A percentile compares a stretch with the other conserved stretches of the same genome.
Evolutionary conservation across 306 rosid species (phyloP).

Genomic region (Prunus kanzakura): DNA sequence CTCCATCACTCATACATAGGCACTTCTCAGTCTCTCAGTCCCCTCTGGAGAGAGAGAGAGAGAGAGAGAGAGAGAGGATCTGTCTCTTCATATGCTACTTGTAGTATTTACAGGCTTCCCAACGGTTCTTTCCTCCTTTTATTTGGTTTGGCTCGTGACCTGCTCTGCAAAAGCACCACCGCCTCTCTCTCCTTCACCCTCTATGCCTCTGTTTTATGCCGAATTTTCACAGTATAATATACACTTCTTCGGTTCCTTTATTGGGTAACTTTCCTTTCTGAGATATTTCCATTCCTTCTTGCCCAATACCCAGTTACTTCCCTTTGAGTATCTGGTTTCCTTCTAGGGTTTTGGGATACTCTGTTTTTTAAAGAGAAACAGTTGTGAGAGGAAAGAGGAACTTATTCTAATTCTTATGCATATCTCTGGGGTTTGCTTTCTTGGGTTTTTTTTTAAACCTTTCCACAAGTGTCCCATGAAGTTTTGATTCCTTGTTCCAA

Average conservation of each 20-base stretch:
- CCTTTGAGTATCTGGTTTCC: conserved; percentile 4
- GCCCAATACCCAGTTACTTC: conserved; percentile 4
- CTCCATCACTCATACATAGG: conserved; percentile 13
- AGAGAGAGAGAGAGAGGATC: background rate
- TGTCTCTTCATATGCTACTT: conserved; percentile 17
- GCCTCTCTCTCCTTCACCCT: background rate
- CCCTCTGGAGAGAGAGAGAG: background rate
- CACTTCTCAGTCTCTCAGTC: conserved; percentile 2
- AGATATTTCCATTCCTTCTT: conserved; percentile 11
- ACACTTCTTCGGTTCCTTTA: conserved; percentile 12
- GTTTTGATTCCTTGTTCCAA: background rate
- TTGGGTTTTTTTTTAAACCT: background rate
- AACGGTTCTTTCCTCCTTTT: conserved; percentile 41
- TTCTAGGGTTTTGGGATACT: conserved; percentile 24
- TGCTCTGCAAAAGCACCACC: conserved; percentile 5
- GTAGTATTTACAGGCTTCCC: conserved; percentile 32
- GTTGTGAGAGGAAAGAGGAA: background rate
- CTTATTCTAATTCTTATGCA: background rate
- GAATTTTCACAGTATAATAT: background rate
- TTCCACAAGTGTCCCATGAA: background rate
- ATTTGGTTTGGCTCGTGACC: conserved; percentile 50
- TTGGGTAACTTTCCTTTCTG: conserved; percentile 28
- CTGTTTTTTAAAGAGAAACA: background rate
- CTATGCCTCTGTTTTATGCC: background rate
- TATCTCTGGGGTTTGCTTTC: background rate